Conservation (phyloP, 2,329 filamentous ascomycete species). For the Neonectria magnoliae region DNA sequence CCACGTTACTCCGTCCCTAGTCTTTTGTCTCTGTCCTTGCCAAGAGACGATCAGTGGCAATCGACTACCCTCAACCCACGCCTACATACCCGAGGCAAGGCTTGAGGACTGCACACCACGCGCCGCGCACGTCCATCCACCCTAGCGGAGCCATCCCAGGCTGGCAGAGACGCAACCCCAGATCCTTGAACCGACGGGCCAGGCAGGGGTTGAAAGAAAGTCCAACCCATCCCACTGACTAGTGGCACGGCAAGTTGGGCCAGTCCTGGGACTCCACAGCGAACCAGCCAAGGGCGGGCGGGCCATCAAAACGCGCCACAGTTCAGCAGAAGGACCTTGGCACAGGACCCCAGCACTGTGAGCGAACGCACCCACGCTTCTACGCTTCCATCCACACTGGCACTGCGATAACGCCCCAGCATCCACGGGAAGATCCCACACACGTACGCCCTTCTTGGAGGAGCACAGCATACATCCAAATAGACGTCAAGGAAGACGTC, state of each 20-base stretch:
- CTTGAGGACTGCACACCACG: slow-evolving; percentile 6
- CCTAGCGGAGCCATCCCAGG: slow-evolving; percentile 13
- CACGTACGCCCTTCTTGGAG: background rate
- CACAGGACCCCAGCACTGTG: background rate
- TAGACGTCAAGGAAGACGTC: background rate
- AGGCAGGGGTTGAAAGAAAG: slow-evolving; percentile 8
- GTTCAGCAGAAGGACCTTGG: background rate
- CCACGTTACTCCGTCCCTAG: no score
- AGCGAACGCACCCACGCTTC: background rate
- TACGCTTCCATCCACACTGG: background rate
- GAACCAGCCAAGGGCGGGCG: background rate
- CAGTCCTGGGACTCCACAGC: slow-evolving; percentile 1
- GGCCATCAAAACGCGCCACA: slow-evolving; percentile 4
- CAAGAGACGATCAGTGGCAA: slow-evolving; percentile 19
- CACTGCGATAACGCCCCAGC: slow-evolving; percentile 2
- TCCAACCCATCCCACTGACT: slow-evolving; percentile 5
- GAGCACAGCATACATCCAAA: background rate
- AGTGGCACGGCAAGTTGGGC: slow-evolving; percentile 17
- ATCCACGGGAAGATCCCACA: background rate
- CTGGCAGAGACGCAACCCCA: slow-evolving; percentile 13
- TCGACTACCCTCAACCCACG: slow-evolving; percentile 6
- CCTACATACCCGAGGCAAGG: background rate
- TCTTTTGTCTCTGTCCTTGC: background rate
- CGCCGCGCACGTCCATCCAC: slow-evolving; percentile 11
- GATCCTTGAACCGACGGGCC: slow-evolving; percentile 11